phyloP scores from a whole-genome alignment of 768 basidiomycete genomes.

The Rhizopogon salebrosus region DNA sequence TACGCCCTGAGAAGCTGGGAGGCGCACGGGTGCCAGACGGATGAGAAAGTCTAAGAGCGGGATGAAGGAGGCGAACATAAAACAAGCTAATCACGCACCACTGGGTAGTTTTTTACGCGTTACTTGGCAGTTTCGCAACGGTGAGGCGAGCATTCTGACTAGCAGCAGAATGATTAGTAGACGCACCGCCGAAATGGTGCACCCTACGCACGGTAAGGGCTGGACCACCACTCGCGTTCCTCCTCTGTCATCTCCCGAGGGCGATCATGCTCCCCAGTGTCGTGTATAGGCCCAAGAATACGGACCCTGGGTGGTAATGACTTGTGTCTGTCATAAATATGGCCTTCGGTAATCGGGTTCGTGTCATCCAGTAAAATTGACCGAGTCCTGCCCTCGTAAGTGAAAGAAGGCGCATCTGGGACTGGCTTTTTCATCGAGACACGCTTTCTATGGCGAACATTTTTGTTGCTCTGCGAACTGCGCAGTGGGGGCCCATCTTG shows the following conservation, averaged over 20 bases:
- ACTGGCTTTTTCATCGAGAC: conserved; percentile 30
- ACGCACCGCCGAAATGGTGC: neutral
- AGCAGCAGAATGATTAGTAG: conserved; percentile 2
- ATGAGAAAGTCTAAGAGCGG: conserved; percentile 54
- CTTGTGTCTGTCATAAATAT: conserved; percentile 52
- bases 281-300: conserved; percentile 21
- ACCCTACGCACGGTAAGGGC: conserved; percentile 59
- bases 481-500: conserved; percentile 26
- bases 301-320: conserved; percentile 44
- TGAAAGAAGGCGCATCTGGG: conserved; percentile 38
- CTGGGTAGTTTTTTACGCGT: conserved; percentile 50
- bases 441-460: conserved; percentile 16
- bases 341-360: conserved; percentile 52
- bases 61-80: conserved; percentile 1
- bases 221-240: conserved; percentile 67
- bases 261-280: conserved; percentile 24
- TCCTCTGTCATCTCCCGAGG: conserved; percentile 56
- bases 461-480: conserved; percentile 6
- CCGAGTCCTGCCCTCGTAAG: conserved; percentile 35
- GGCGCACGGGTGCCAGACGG: conserved; percentile 47
- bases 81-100: conserved; percentile 33
- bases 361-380: conserved; percentile 58
- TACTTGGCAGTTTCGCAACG: conserved; percentile 50
- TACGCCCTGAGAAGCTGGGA: conserved; percentile 28
- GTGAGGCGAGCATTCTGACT: conserved; percentile 73